Percentiles rank a stretch among this genome's conserved stretches.
These are phyloP conservation scores for Boehmeria nivea DNA, from an alignment of 306 rosid genomes.

Conservation along the genomic window DNA sequence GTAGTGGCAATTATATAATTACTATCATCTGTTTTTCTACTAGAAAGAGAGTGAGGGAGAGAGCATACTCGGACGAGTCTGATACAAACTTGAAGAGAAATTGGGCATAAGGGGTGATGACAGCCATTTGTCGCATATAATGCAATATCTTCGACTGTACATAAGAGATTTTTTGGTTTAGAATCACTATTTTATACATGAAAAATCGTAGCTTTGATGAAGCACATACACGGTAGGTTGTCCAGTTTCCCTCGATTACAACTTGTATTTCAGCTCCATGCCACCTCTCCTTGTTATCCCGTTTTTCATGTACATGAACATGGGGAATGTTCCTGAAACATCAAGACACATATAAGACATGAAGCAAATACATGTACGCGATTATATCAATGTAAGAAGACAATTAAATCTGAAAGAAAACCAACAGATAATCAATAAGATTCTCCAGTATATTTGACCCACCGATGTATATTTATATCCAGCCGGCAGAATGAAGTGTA, in stretches of 20 bases:
- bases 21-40: not conserved
- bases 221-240: slow-evolving; percentile 78
- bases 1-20: slow-evolving; percentile 17
- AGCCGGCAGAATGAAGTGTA: slow-evolving; percentile 78
- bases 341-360: too few species aligned
- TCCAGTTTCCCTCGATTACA: slow-evolving; percentile 97
- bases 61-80: slow-evolving; percentile 66
- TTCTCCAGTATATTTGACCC: slow-evolving; percentile 19
- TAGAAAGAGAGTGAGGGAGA: slow-evolving; percentile 27
- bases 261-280: slow-evolving; percentile 97
- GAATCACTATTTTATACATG: slow-evolving; percentile 6
- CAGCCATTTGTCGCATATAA: slow-evolving; percentile 95
- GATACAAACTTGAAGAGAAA: slow-evolving; percentile 78
- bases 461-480: slow-evolving; percentile 92
- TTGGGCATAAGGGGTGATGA: slow-evolving; percentile 65
- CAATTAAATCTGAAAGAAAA: not conserved
- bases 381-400: not conserved
- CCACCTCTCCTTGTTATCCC: slow-evolving; percentile 62
- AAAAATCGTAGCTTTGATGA: not conserved
- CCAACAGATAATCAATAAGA: not conserved
- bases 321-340: slow-evolving; percentile 85
- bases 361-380: not conserved
- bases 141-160: slow-evolving; percentile 91
- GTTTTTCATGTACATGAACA: slow-evolving; percentile 76
- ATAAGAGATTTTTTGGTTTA: slow-evolving; percentile 14